Conservation (phyloP, 1,284 basidiomycete species). For the Sparassis latifolia region DNA sequence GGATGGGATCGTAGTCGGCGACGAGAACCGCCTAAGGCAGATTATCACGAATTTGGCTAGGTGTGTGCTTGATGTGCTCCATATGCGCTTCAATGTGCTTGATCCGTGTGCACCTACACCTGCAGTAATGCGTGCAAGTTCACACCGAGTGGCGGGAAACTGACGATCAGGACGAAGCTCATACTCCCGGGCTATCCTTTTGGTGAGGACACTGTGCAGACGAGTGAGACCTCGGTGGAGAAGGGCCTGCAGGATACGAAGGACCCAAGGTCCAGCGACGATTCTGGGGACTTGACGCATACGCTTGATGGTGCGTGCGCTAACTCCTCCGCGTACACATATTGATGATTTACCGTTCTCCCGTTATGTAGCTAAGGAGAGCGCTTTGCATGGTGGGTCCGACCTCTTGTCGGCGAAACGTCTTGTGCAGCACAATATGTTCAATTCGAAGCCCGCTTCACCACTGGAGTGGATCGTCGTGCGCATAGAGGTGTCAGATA, state of each 20-base stretch:
- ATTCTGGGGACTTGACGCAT: background rate
- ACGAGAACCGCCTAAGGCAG: slow-evolving; percentile 77
- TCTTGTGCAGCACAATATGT: slow-evolving; percentile 45
- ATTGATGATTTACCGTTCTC: background rate
- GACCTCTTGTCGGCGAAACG: slow-evolving; percentile 38
- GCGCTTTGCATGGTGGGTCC: background rate
- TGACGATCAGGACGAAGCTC: slow-evolving; percentile 55
- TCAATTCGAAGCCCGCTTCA: slow-evolving; percentile 25
- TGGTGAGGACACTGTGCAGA: slow-evolving; percentile 4
- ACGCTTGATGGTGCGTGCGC: background rate
- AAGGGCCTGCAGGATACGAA: background rate
- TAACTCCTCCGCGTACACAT: too few species aligned
- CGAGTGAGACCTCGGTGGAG: background rate
- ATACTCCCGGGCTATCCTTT: slow-evolving; percentile 32
- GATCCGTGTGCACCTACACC: background rate
- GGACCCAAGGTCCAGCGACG: too few species aligned
- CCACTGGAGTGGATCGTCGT: slow-evolving; percentile 61
- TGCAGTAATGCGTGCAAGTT: slow-evolving; percentile 74
- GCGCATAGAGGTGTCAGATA: slow-evolving; percentile 77
- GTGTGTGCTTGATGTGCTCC: slow-evolving; percentile 28
- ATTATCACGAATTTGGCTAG: slow-evolving; percentile 74
- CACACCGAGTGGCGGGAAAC: slow-evolving; percentile 65
- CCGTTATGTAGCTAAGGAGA: background rate
- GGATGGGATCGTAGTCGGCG: slow-evolving; percentile 67
- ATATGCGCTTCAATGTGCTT: background rate